phyloP scores from a whole-genome alignment of 2,329 filamentous ascomycete species.

The Thielaviopsis musarum region DNA sequence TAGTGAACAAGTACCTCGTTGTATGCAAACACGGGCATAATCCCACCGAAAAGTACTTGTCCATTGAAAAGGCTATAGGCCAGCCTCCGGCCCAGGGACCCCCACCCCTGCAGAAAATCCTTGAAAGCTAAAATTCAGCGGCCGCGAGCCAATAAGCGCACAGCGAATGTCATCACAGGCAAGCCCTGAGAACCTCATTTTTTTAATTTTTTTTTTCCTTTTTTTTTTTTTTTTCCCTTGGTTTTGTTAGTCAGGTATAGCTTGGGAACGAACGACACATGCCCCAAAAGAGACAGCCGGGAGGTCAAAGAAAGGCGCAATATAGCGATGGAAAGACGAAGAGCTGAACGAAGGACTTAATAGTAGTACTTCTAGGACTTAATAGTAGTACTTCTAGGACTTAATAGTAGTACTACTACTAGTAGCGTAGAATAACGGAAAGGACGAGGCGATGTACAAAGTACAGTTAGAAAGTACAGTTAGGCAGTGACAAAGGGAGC shows the following conservation, averaged over 20 bases:
- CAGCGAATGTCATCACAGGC: constrained; percentile 1
- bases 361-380: too few species aligned
- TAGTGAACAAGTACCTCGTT: too few species aligned
- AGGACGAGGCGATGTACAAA: too few species aligned
- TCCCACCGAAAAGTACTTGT: background rate
- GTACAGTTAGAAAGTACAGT: too few species aligned
- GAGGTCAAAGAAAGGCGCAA: background rate
- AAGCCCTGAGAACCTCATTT: background rate
- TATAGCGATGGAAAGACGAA: too few species aligned
- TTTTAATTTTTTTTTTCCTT: too few species aligned
- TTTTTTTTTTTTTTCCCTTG: too few species aligned
- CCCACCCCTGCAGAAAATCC: constrained; percentile 1
- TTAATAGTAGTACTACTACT: too few species aligned
- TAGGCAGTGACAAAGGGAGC: too few species aligned
- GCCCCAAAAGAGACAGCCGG: background rate
- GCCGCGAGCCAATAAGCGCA: background rate
- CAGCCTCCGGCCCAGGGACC: background rate
- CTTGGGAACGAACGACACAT: background rate
- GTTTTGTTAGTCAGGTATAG: background rate
- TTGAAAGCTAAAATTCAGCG: background rate
- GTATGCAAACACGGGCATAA: background rate
- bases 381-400: too few species aligned
- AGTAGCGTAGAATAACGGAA: too few species aligned
- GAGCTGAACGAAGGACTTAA: too few species aligned
- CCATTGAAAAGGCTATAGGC: background rate